Base-by-base conservation (phyloP, 1,284 basidiomycete species). In the Lentinus polychrous region DNA sequence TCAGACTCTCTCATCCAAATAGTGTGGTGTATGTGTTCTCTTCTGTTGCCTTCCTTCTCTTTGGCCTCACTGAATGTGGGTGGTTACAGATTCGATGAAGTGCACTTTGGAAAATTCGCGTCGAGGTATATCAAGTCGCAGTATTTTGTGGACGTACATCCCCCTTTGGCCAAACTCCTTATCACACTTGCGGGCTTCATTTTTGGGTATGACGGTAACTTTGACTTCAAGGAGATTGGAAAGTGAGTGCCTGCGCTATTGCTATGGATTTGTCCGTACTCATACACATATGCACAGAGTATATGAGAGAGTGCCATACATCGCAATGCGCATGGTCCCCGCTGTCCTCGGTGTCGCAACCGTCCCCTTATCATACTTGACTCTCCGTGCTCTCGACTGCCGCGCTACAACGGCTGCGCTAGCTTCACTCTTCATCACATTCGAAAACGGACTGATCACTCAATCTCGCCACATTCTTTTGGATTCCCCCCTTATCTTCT, bases 381-480 rank as follows among this genome's bases (percentile, higher is more conserved):
- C 96, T 8, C 77, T 99, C 27, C 92, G 95, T 52, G 85, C 83
- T 11, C 84, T 98, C 42, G 91, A 94, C 53, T 89, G 94, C 61
- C 85, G 88, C 49, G 88, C 90, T 3, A 90, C 91, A 3, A 91
- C 94, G 23, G 88, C 95, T 50, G 78, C 95, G 53, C 81, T 99
- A 51, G 93, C 91, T 27, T 79, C 92, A 15, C 72, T 95, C 52
- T 86, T 99, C 64, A 76, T 99, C 67, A 93, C 87, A 0, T 98
- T 99, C 65, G 96, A 99, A 70, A 99, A 99, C 63, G 94, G 90
- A 11, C 74, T 98, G 55, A 78, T 94, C 62, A 95, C 94, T 10
- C 96, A 99, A 67, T 97, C 94, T 7, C 83, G 95, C 5, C 85
- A 94, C 58, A 98, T 99, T 67, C 86, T 99, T 43, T 88, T 99